Evolutionary conservation across 1,284 basidiomycete genomes (phyloP).

Genomic region (Cutaneotrichosporon sp.): DNA sequence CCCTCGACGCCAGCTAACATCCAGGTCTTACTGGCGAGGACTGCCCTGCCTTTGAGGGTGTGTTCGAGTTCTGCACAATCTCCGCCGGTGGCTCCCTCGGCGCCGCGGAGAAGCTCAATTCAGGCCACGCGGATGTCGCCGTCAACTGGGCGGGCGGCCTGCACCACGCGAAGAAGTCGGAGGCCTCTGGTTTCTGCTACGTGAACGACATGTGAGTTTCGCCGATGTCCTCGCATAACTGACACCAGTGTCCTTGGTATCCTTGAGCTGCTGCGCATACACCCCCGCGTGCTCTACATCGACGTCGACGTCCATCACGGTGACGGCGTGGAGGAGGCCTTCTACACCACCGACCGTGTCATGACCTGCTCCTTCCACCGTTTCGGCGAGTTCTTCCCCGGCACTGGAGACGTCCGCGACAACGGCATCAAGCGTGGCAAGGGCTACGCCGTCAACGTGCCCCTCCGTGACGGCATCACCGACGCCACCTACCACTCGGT

Average conservation of each 20-base stretch:
- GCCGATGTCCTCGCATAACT: no score
- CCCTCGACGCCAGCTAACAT: conserved; percentile 20
- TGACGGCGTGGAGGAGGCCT: conserved; percentile 98
- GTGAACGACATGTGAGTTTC: conserved; percentile 71
- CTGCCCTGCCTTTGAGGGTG: conserved; percentile 93
- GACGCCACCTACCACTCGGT: conserved; percentile 74
- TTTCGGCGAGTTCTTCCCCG: conserved; percentile 96
- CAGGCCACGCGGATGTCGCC: conserved; percentile 83
- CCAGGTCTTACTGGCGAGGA: conserved; percentile 88
- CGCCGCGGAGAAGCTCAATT: conserved; percentile 78
- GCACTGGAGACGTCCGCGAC: conserved; percentile 83
- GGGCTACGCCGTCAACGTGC: conserved; percentile 91
- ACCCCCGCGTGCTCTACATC: conserved; percentile 90
- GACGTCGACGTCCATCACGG: conserved; percentile 99
- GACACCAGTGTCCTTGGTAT: conserved; percentile 76
- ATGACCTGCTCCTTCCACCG: conserved; percentile 97
- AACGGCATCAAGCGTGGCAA: conserved; percentile 81
- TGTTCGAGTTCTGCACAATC: conserved; percentile 97
- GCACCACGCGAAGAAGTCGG: conserved; percentile 97
- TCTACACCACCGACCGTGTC: conserved; percentile 95
- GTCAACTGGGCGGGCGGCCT: conserved; percentile 98
- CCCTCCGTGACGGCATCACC: conserved; percentile 89
- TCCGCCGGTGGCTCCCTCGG: conserved; percentile 91
- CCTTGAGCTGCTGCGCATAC: conserved; percentile 73
- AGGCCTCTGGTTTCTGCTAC: conserved; percentile 96